Base-by-base conservation (phyloP, 169 alveolate species). In the Cryptosporidium sp. region DNA sequence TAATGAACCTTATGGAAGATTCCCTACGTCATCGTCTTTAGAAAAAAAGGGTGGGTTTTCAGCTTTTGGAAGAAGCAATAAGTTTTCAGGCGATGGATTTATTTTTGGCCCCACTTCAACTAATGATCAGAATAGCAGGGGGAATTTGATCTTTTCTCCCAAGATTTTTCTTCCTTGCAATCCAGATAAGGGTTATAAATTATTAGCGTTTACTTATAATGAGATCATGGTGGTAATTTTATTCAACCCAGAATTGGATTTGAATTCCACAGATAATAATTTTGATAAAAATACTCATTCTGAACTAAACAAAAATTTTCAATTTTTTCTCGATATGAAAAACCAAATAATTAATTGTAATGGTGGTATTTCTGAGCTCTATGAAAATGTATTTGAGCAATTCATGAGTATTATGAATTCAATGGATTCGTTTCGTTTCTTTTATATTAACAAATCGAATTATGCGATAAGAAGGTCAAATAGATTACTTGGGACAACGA, bases 381-480 rank as follows among this genome's bases (percentile, higher is more conserved):
- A 60, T 14, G 29, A 29, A 23, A 26, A 26, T 37, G 39, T 80
- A 9, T 14, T 62, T 39, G 65, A 80, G 21, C 89, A 80, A 26
- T 80, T 80, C 26, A 45, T 48, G 44, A 62, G 44, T 18, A 67
- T 80, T 6, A 80, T 80, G 89, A 80, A 80, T 80, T 60, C 42
- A 9, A 9, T 69, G 14, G 89, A 80, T 80, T 6, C 67, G 29
- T 62, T 37, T 37, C 61, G 89, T 33, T 80, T 80, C 37, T 80
- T 80, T 62, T 80, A 80, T 33, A 26, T 80, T 16, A 80, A 80
- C 29, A 80, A 42, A 6, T 45, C 75, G 10, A 80, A 80, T 62
- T 44, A 10, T 39, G 89, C 89, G 42, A 61, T 80, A 23, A 80
- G 89, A 44, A 80, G 89, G 39, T 80, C 89, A 14, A 80, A 80